Conservation (phyloP, 345 rosid genomes). For the Pugionium cornutum region DNA sequence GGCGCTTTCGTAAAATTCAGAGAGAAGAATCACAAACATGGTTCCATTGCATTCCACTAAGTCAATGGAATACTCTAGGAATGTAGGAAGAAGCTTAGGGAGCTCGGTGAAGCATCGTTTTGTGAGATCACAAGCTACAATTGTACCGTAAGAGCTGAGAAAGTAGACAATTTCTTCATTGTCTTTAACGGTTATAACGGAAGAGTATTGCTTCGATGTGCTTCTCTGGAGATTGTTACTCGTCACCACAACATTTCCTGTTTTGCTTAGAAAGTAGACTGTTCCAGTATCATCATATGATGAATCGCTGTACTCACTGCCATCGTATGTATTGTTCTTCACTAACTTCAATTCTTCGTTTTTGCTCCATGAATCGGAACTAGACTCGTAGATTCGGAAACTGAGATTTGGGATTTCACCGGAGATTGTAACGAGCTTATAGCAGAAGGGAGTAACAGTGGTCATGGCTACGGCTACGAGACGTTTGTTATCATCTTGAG, state of each 20-base stretch:
- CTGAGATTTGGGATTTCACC: constrained; percentile 67
- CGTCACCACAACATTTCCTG: constrained; percentile 72
- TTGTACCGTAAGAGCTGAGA: constrained; percentile 70
- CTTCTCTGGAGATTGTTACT: constrained; percentile 65
- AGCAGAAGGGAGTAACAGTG: constrained; percentile 38
- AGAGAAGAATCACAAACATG: constrained; percentile 63
- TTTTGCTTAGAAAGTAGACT: constrained; percentile 77
- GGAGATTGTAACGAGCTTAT: constrained; percentile 61
- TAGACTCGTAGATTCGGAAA: constrained; percentile 55
- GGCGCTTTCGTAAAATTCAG: constrained; percentile 78
- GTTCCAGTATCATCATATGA: constrained; percentile 47
- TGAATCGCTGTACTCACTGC: constrained; percentile 7
- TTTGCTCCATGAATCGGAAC: constrained; percentile 49
- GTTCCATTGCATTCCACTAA: constrained; percentile 74
- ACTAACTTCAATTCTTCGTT: constrained; percentile 46
- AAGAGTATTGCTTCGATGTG: constrained; percentile 85
- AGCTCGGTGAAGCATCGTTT: constrained; percentile 57
- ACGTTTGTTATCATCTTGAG: constrained; percentile 28
- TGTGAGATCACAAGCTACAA: constrained; percentile 67
- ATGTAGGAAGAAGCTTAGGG: constrained; percentile 72
- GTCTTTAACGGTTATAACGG: constrained; percentile 55
- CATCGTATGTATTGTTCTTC: constrained; percentile 41
- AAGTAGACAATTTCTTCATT: constrained; percentile 59
- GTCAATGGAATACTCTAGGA: constrained; percentile 75
- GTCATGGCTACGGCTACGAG: constrained; percentile 79